Conservation (phyloP, 345 rosid genomes). For the Physaria fendleri region DNA sequence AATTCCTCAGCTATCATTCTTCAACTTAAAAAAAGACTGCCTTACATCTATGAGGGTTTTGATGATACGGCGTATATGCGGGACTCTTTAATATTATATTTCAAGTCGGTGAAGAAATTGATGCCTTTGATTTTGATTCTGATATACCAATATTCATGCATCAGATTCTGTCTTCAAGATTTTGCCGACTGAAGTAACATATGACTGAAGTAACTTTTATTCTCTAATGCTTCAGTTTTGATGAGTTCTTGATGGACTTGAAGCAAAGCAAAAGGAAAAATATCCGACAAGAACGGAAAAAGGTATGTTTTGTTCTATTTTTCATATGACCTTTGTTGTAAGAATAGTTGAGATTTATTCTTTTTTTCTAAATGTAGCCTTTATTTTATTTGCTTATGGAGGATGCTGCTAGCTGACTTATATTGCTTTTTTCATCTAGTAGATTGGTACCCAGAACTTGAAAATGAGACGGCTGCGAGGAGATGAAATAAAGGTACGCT, state of each 20-base stretch:
- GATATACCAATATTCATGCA: not conserved
- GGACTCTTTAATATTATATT: not conserved
- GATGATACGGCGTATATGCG: not conserved
- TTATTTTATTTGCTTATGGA: not conserved
- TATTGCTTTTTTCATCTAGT: slow-evolving; percentile 30
- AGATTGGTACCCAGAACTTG: slow-evolving; percentile 78
- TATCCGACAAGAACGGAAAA: slow-evolving; percentile 88
- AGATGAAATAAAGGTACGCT: slow-evolving; percentile 75
- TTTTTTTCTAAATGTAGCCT: not conserved
- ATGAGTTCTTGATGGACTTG: slow-evolving; percentile 95
- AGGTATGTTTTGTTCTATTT: slow-evolving; percentile 40
- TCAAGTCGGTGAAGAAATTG: too few species aligned
- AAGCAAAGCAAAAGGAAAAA: slow-evolving; percentile 87
- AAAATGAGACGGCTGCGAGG: slow-evolving; percentile 84
- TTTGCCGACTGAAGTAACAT: not conserved
- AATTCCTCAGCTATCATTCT: too few species aligned
- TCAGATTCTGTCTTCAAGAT: not conserved
- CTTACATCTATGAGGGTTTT: not conserved
- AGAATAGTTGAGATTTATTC: not conserved
- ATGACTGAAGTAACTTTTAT: slow-evolving; percentile 7
- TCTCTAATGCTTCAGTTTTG: slow-evolving; percentile 52
- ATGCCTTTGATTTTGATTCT: not conserved
- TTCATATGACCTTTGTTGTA: not conserved
- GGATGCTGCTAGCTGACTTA: slow-evolving; percentile 25
- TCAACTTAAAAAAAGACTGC: not conserved